Percentiles rank a stretch among this genome's conserved stretches.
Conservation (phyloP, 2,329 filamentous ascomycete genomes). For the Penicillium aurantiogriseum region DNA sequence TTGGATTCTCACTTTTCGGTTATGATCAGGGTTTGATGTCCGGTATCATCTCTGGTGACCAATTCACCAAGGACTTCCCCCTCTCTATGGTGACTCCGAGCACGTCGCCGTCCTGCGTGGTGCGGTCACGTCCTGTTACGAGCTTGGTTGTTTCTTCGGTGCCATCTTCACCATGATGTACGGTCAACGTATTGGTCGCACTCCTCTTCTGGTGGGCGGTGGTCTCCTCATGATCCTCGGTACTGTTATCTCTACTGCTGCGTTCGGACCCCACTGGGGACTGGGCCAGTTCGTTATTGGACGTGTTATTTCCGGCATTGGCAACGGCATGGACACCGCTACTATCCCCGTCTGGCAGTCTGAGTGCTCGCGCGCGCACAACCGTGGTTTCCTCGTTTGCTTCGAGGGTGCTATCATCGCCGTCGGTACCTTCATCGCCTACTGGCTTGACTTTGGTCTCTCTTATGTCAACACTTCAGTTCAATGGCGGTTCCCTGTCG, state of each 20-base stretch:
- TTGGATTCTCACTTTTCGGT: constrained; percentile 54
- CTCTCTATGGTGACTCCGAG: constrained; percentile 14
- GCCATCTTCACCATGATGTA: constrained; percentile 31
- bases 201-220: constrained; percentile 52
- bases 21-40: constrained; percentile 40
- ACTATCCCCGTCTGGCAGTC: constrained; percentile 44
- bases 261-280: constrained; percentile 26
- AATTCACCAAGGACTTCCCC: constrained; percentile 28
- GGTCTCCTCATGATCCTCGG: constrained; percentile 48
- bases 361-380: constrained; percentile 35
- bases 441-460: constrained; percentile 38
- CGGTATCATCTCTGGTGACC: constrained; percentile 28
- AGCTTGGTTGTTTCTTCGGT: constrained; percentile 46
- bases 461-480: constrained; percentile 33
- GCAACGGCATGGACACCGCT: constrained; percentile 39
- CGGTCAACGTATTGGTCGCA: constrained; percentile 34
- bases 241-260: constrained; percentile 29
- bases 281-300: constrained; percentile 44
- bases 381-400: constrained; percentile 37
- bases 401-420: constrained; percentile 37
- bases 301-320: constrained; percentile 40
- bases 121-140: constrained; percentile 54
- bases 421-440: constrained; percentile 34
- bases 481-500: constrained; percentile 49
- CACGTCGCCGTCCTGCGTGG: constrained; percentile 49